These are phyloP conservation scores for Fusarium foetens DNA, from an alignment of 2,329 filamentous ascomycete species.

Conservation along the genomic window DNA sequence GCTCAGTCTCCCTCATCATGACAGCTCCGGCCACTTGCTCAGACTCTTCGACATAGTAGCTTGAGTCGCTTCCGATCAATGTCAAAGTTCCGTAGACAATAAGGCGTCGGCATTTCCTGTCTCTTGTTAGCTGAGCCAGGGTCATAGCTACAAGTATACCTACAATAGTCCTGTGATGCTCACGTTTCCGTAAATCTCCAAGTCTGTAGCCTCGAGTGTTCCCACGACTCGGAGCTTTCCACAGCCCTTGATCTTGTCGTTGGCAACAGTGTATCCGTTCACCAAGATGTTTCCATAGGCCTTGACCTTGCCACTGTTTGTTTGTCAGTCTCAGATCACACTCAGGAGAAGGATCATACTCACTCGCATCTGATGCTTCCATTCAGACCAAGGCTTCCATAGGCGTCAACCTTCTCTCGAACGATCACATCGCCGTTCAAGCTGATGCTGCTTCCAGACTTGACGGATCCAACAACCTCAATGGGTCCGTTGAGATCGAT, in stretches of 20 bases:
- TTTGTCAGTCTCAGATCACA: not conserved
- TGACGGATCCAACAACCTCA: constrained; percentile 59
- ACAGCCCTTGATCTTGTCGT: constrained; percentile 58
- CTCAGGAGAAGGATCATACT: constrained; percentile 21
- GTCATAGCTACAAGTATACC: constrained; percentile 16
- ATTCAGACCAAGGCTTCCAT: constrained; percentile 55
- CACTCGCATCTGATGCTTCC: constrained; percentile 58
- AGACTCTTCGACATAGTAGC: constrained; percentile 55
- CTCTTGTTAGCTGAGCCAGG: constrained; percentile 2
- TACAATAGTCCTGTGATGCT: constrained; percentile 58
- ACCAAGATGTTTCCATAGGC: constrained; percentile 59
- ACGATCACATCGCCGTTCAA: constrained; percentile 58
- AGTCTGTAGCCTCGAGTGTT: constrained; percentile 53
- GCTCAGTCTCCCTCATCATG: constrained; percentile 54
- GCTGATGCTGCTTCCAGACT: constrained; percentile 56
- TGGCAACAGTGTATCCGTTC: constrained; percentile 52
- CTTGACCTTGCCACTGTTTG: constrained; percentile 55
- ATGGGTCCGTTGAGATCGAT: constrained; percentile 56
- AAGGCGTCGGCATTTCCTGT: constrained; percentile 55
- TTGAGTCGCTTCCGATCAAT: constrained; percentile 57
- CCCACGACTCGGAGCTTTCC: constrained; percentile 59
- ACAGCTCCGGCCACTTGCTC: constrained; percentile 57
- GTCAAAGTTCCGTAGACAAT: constrained; percentile 59
- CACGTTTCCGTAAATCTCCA: constrained; percentile 61
- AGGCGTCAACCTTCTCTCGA: constrained; percentile 58